Evolutionary conservation across 2,329 filamentous ascomycete species (phyloP), one percentile per base, ranked within the genome.

Genomic region (Trichoderma sp.): DNA sequence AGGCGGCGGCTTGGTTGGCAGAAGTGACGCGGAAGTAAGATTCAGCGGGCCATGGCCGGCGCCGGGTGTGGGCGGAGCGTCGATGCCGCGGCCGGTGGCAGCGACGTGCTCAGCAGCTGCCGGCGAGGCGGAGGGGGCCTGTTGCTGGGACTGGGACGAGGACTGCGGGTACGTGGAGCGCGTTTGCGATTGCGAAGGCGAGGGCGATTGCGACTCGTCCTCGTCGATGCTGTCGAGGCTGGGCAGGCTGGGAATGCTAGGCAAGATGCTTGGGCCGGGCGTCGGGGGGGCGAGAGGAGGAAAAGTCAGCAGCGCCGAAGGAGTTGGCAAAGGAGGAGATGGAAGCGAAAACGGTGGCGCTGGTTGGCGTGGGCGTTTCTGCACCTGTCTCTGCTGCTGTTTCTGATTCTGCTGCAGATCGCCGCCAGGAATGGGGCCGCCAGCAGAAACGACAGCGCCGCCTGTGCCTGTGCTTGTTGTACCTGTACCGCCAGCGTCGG

Each of bases 201-300:
- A 36, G 15, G 63, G 47, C 34, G 63, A 50, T 6, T 68, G 64
- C 50, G 70, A 61, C 39, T 71, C 63, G 70, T 53, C 72, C 65
- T 74, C 72, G 71, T 72, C 62, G 57, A 74, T 72, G 74, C 70
- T 73, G 71, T 57, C 64, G 63, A 73, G 71, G 23, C 50, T 69
- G 28, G 59, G 53, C 23, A 43, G 65, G 55, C 50, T 59, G 34
- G 64, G 28, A 12, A 68, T 26, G 55, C 53, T 59, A 36, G 53
- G 65, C 62, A 53, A 55, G 20, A 65, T 32, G 43, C 71, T 34
- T 23, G 55, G 30, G 32, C 57, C 26, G 53, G 68, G 68, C 47
- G 70, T 71, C 17, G 55, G 20, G 26, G 61, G 32, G 26, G 43
- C 39, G 28, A 71, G 61, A 53, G 47, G 61, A 32, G 61, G 36